Percentiles rank a stretch among this genome's conserved stretches.
These are phyloP conservation scores for Xylaria sp. DNA, from an alignment of 495 filamentous ascomycete species.

Conservation along the genomic window DNA sequence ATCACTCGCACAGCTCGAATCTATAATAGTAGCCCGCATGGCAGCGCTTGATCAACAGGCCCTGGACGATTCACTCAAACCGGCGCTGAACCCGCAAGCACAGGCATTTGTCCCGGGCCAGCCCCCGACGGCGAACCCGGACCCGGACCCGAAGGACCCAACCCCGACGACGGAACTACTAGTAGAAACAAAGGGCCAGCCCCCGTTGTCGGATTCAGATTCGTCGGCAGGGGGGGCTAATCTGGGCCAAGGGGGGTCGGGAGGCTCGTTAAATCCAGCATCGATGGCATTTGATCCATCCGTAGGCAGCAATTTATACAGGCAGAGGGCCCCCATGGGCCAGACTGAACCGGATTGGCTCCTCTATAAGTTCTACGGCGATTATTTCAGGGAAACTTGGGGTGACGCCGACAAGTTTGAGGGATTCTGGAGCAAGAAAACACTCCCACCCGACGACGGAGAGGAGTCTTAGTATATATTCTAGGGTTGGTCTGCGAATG, in stretches of 20 bases:
- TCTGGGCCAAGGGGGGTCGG: too few relatives aligned
- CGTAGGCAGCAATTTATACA: not conserved
- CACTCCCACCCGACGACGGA: too few relatives aligned
- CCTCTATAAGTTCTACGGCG: not conserved
- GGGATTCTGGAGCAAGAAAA: not conserved
- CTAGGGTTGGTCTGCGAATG: not conserved
- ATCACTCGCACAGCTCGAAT: not conserved
- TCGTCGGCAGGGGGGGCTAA: too few relatives aligned
- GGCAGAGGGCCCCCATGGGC: not conserved
- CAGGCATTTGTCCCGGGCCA: not conserved
- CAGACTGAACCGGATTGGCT: not conserved
- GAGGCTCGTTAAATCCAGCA: not conserved
- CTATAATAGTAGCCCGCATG: not conserved
- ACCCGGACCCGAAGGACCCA: too few relatives aligned
- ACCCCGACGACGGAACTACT: too few relatives aligned
- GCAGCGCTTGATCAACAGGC: not conserved
- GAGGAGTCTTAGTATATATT: not conserved
- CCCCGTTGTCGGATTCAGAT: too few relatives aligned
- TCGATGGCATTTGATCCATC: not conserved
- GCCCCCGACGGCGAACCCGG: not conserved
- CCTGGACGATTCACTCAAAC: not conserved
- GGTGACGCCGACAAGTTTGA: not conserved
- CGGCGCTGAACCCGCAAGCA: not conserved
- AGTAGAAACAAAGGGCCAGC: too few relatives aligned
- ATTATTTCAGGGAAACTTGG: constrained; percentile 1